Conservation (phyloP, 106 monocot genomes). For the Dendrobium chrysotoxum region DNA sequence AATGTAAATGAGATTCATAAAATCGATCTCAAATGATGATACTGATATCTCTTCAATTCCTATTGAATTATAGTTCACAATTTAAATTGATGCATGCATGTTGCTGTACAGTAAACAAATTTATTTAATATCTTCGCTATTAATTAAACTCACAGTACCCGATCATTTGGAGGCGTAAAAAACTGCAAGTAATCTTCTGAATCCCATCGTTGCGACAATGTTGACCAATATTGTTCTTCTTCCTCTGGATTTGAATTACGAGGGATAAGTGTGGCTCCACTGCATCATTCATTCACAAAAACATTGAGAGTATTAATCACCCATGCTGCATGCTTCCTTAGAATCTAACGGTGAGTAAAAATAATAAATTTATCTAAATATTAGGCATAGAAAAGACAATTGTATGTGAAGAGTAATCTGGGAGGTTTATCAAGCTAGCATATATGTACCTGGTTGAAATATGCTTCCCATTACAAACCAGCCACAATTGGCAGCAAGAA, state of each 20-base stretch:
- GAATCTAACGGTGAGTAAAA: too few species aligned
- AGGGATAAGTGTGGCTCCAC: background rate
- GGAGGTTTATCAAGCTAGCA: background rate
- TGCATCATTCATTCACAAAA: background rate
- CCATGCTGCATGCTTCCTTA: background rate
- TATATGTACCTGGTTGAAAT: constrained; percentile 7
- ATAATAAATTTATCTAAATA: background rate
- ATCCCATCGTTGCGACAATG: background rate
- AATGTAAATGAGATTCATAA: too few species aligned
- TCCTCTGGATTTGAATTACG: background rate
- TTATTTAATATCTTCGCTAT: too few species aligned
- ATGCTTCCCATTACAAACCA: constrained; percentile 2
- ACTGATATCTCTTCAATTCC: too few species aligned
- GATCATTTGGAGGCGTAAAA: constrained; percentile 5
- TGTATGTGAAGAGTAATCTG: too few species aligned
- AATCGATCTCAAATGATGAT: too few species aligned
- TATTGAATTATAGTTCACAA: too few species aligned
- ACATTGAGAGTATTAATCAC: background rate
- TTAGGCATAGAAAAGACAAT: background rate
- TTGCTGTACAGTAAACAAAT: too few species aligned
- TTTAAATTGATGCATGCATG: too few species aligned
- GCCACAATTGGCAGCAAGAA: constrained; percentile 1
- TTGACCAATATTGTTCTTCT: background rate
- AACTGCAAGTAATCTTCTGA: background rate
- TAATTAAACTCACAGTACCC: background rate